phyloP scores from a whole-genome alignment of 306 rosid species.

The Alnus rubra region DNA sequence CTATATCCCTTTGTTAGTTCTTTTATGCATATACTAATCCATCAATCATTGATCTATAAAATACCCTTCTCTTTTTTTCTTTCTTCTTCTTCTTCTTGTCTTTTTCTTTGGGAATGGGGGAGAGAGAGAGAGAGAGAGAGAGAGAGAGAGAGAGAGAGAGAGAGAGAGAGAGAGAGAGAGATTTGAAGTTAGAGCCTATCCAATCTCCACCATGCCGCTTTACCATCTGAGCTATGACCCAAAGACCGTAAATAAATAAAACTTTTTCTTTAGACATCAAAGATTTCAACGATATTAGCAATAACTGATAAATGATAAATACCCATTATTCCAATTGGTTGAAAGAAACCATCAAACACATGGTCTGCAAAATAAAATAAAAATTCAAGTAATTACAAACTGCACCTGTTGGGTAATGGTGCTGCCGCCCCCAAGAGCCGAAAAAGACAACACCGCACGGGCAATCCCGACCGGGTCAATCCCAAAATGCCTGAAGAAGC shows the following conservation, averaged over 20 bases:
- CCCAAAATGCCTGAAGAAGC: constrained; percentile 34
- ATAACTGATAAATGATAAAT: neutral
- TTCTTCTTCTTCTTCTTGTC: neutral
- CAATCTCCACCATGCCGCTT: neutral
- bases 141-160: no score
- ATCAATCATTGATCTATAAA: neutral
- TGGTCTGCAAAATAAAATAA: constrained; percentile 16
- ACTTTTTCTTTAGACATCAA: neutral
- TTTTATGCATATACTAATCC: neutral
- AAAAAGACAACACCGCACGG: constrained; percentile 25
- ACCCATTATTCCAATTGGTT: neutral
- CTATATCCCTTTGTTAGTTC: neutral
- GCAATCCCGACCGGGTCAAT: constrained; percentile 34
- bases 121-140: neutral
- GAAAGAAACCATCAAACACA: constrained; percentile 25
- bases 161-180: neutral
- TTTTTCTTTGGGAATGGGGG: no score
- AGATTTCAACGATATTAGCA: neutral
- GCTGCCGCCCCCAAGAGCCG: constrained; percentile 39
- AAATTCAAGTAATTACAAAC: neutral
- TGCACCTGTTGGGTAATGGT: constrained; percentile 31
- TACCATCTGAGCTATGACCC: neutral
- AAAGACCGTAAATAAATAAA: neutral
- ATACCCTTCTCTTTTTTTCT: neutral
- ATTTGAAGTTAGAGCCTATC: neutral